Percentiles rank a stretch among this genome's conserved stretches.
phyloP scores from a whole-genome alignment of 495 filamentous ascomycete genomes.

The Cenococcum geophilum region DNA sequence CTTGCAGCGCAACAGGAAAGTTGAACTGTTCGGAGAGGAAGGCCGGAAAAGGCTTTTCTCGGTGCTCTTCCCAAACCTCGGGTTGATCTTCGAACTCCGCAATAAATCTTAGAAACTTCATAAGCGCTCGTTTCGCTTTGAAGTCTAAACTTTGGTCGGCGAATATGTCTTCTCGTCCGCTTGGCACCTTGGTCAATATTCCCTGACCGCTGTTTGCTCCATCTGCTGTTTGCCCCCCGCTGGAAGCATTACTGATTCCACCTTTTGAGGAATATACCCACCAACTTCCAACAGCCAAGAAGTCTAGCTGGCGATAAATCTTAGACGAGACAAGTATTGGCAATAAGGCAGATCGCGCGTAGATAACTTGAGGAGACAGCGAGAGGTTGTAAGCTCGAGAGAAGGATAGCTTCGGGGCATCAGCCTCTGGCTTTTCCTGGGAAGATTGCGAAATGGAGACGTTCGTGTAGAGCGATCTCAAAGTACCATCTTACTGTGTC shows the following conservation, averaged over 20 bases:
- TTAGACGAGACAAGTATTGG: constrained; percentile 76
- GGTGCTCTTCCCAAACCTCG: constrained; percentile 46
- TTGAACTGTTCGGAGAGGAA: constrained; percentile 69
- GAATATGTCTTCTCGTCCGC: constrained; percentile 83
- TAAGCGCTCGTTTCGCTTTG: constrained; percentile 71
- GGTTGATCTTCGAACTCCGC: constrained; percentile 52
- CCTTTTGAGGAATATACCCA: constrained; percentile 55
- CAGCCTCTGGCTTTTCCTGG: constrained; percentile 21
- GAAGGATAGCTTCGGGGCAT: constrained; percentile 48
- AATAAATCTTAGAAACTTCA: constrained; percentile 83
- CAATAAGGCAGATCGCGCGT: constrained; percentile 71
- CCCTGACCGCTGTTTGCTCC: constrained; percentile 1
- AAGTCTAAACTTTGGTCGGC: constrained; percentile 62
- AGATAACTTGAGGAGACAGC: constrained; percentile 80
- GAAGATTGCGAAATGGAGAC: constrained; percentile 18
- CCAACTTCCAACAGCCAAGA: constrained; percentile 90
- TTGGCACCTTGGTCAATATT: constrained; percentile 49
- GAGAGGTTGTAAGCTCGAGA: constrained; percentile 78
- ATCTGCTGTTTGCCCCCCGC: neutral
- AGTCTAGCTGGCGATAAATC: constrained; percentile 83
- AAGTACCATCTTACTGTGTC: constrained; percentile 3
- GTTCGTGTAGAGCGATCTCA: constrained; percentile 18
- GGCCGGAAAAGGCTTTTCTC: constrained; percentile 49
- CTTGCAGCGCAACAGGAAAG: constrained; percentile 61
- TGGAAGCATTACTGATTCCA: constrained; percentile 3